phyloP scores from a whole-genome alignment of 1,139 yeast genomes.

The Eremothecium coryli region DNA sequence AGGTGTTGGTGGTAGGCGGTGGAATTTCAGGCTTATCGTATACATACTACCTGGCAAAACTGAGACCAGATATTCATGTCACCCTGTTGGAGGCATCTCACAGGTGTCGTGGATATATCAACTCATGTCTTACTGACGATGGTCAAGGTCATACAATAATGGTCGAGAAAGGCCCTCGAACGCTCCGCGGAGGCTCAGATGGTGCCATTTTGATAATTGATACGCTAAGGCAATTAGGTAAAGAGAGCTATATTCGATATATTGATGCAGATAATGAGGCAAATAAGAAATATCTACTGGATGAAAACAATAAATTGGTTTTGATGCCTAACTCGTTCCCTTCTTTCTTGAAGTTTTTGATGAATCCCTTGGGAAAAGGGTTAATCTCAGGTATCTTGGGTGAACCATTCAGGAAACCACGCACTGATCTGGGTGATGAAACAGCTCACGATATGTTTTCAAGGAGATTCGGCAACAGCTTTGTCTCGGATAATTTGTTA shows the following conservation, averaged over 20 bases:
- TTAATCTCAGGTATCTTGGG: constrained; percentile 30
- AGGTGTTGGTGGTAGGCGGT: constrained; percentile 67
- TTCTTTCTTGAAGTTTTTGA: constrained; percentile 37
- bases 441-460: constrained; percentile 56
- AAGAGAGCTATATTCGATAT: constrained; percentile 39
- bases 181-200: constrained; percentile 59
- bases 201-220: constrained; percentile 58
- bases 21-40: constrained; percentile 82
- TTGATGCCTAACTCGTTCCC: constrained; percentile 40
- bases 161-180: constrained; percentile 69
- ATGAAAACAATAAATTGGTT: constrained; percentile 34
- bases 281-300: constrained; percentile 52
- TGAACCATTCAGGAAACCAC: constrained; percentile 32
- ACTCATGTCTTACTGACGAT: constrained; percentile 34
- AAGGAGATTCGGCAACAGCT: constrained; percentile 56
- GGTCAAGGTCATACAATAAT: constrained; percentile 26
- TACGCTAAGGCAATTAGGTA: constrained; percentile 40
- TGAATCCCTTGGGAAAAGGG: constrained; percentile 40
- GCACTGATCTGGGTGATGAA: constrained; percentile 44
- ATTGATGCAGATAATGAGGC: constrained; percentile 44
- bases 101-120: constrained; percentile 75
- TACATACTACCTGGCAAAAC: constrained; percentile 58
- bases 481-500: constrained; percentile 50
- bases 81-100: constrained; percentile 48
- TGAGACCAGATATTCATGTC: constrained; percentile 64